Conservation (phyloP, 495 filamentous ascomycete genomes). For the Letharia columbiana region DNA sequence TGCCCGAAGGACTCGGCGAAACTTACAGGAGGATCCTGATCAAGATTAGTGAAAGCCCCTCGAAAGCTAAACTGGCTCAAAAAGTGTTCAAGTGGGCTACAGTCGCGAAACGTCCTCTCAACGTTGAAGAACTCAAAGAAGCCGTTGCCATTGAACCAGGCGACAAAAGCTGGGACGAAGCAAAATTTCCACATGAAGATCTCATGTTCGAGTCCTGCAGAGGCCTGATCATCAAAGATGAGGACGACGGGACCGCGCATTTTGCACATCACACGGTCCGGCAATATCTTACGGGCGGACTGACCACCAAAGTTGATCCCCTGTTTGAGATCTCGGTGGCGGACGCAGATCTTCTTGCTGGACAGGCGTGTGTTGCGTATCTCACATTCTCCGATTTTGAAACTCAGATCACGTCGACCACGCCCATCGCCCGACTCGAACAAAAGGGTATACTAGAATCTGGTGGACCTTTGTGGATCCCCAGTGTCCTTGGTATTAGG, state of each 20-base stretch:
- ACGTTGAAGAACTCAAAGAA: conserved; percentile 32
- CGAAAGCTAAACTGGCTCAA: conserved; percentile 1
- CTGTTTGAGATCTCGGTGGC: background rate
- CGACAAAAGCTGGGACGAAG: conserved; percentile 26
- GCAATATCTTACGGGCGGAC: conserved; percentile 24
- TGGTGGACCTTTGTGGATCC: background rate
- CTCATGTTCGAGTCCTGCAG: conserved; percentile 29
- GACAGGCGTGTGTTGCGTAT: background rate
- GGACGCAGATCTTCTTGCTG: background rate
- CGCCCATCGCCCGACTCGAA: background rate
- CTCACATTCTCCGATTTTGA: background rate
- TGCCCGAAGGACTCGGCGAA: conserved; percentile 22
- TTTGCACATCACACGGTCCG: conserved; percentile 34
- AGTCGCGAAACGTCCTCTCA: conserved; percentile 28
- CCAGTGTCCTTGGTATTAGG: background rate
- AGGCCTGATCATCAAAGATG: conserved; percentile 30
- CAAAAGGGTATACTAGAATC: background rate
- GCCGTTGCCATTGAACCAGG: conserved; percentile 27
- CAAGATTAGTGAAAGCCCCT: conserved; percentile 15
- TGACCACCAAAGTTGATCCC: background rate
- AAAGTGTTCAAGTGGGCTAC: conserved; percentile 28
- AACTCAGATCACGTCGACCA: background rate
- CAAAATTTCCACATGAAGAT: conserved; percentile 25
- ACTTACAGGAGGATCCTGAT: conserved; percentile 25
- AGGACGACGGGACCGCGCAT: conserved; percentile 24